Evolutionary conservation across 768 basidiomycete species (phyloP), one percentile per base, ranked within the genome.

Genomic region (Hydnomerulius pinastri): DNA sequence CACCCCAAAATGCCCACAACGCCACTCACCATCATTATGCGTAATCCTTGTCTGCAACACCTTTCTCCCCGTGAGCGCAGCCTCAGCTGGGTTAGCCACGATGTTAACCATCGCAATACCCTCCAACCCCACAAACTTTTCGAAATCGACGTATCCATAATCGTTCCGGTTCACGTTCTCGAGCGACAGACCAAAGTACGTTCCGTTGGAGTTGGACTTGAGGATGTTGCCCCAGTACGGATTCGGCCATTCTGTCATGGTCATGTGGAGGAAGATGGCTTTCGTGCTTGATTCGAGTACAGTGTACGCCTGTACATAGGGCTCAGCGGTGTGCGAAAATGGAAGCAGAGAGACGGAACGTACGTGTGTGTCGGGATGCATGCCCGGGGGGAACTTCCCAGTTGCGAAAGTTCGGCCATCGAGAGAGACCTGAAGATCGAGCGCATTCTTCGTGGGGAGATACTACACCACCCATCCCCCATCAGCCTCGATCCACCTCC

Each of bases 201-300:
- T 99, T 30, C 97, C 97, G 60, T 99, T 99, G 25, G 90, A 98
- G 69, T 99, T 98, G 24, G 95, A 97, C 69, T 96, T 96, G 53
- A 93, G 80, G 57, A 98, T 86, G 62, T 82, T 88, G 29, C 97
- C 97, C 86, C 90, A 98, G 64, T 76, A 88, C 2, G 86, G 90
- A 18, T 74, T 77, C 0, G 81, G 78, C 13, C 77, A 72, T 51
- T 90, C 83, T 17, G 90, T 91, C 75, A 90, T 96, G 0, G 97
- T 98, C 77, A 96, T 88, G 61, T 96, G 96, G 10, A 99, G 67
- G 83, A 99, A 99, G 55, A 99, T 82, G 0, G 96, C 82, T 45
- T 88, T 85, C 0, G 97, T 99, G 62, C 79, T 88, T 1, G 96
- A 98, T 70, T 99, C 97, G 7, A 98, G 79, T 39, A 98, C 81